Conservation (phyloP, 257 asterid genomes). For the Pogostemon cablin region DNA sequence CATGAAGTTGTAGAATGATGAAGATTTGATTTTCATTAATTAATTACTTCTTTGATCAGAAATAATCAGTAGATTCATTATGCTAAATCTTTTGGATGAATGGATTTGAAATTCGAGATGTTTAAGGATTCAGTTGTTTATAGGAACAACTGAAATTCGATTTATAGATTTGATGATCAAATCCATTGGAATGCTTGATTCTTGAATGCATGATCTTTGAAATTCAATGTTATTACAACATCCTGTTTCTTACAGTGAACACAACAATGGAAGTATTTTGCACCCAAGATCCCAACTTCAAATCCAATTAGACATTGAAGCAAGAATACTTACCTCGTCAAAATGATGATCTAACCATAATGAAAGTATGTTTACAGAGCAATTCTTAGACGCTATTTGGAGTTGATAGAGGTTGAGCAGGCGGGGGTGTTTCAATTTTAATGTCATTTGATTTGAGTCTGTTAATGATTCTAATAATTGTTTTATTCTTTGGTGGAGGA, state of each 20-base stretch:
- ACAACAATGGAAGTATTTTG: conserved; percentile 76
- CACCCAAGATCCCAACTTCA: conserved; percentile 48
- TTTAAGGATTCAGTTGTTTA: background rate
- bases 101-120: background rate
- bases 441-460: no score
- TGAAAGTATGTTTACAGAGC: conserved; percentile 19
- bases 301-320: conserved; percentile 49
- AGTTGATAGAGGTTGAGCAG: no score
- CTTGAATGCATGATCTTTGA: no score
- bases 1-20: no score
- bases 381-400: no score
- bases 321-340: conserved; percentile 70
- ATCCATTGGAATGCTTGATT: no score
- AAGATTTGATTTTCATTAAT: background rate
- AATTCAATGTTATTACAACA: no score
- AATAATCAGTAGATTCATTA: no score
- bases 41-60: background rate
- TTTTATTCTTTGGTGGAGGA: no score
- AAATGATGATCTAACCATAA: conserved; percentile 75
- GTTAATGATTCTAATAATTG: no score
- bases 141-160: background rate
- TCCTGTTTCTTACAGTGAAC: conserved; percentile 51
- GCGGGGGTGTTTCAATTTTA: no score
- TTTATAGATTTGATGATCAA: background rate
- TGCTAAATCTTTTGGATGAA: background rate